Evolutionary conservation across 768 basidiomycete species (phyloP), one percentile per base, ranked within the genome.

Genomic region (Leccinum uliginosum): DNA sequence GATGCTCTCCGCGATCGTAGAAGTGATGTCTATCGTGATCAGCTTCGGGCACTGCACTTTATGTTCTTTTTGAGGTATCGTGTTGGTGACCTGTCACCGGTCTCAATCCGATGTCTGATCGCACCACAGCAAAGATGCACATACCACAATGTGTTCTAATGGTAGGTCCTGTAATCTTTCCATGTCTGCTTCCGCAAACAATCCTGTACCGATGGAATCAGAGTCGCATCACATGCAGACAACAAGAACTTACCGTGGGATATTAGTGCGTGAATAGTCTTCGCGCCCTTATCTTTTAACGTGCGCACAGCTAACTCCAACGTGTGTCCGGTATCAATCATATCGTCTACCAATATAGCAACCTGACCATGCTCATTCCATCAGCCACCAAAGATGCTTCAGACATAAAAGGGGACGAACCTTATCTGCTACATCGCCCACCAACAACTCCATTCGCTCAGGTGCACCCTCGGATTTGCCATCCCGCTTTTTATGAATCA

Each of bases 301-400:
- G 92, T 90, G 46, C 83, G 83, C 7, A 85, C 85, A 11, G 97
- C 97, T 14, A 96, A 76, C 14, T 83, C 78, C 27, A 98, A 79
- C n/a, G 97, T 98, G 35, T 78, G 81, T 12, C 95, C 96, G 6
- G 92, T 93, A 70, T 99, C 97, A 67, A 97, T 89, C 96, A 99
- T 98, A 68, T 99, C 97, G 71, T 99, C 97, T 32, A 99, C 92
- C 47, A 99, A 81, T 67, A 99, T 92, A 38, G 91, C 94, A 53
- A 94, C 82, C 89, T 93, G 54, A 46, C 23, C 6, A 49, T 3
- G 10, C 38, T 47, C 32, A 14, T 21, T 48, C 50, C 43, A 55
- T 58, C 58, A 59, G 56, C 12, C 53, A 61, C 48, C n/a, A 9
- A 49, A 10, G 7, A 12, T 30, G 5, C 49, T 17, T 21, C 45